phyloP scores from a whole-genome alignment of 78 protist genomes.

The Thecamonas trahens region DNA sequence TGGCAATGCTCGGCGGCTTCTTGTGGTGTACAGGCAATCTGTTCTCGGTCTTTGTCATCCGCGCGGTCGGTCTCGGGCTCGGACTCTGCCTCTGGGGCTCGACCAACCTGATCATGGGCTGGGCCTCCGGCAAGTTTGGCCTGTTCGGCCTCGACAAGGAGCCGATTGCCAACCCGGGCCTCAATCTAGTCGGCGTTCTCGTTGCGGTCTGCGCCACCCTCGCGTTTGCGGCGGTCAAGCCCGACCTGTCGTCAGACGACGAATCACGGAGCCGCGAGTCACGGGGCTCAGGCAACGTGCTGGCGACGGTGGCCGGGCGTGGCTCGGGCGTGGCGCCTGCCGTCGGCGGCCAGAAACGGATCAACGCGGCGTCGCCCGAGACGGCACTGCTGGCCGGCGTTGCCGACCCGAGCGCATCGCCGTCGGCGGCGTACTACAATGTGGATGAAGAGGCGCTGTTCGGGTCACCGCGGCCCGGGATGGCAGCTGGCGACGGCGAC shows the following conservation, averaged over 20 bases:
- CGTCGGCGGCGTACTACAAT: too few species aligned
- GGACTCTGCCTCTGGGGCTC: constrained; percentile 73
- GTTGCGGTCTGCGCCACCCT: constrained; percentile 21
- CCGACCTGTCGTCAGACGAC: neutral
- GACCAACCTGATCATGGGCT: constrained; percentile 57
- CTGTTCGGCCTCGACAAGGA: constrained; percentile 50
- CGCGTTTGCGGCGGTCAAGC: constrained; percentile 7
- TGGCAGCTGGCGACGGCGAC: too few species aligned
- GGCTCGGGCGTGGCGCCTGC: neutral
- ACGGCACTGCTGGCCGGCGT: neutral
- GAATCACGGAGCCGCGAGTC: neutral
- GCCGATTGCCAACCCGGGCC: neutral
- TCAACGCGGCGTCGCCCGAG: too few species aligned
- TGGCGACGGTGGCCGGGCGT: too few species aligned
- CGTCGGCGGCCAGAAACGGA: neutral
- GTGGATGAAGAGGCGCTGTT: too few species aligned
- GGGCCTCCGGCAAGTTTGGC: constrained; percentile 59
- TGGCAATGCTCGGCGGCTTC: constrained; percentile 51
- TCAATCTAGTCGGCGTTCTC: constrained; percentile 26
- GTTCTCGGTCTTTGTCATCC: constrained; percentile 58
- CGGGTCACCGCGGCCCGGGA: too few species aligned
- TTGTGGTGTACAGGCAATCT: constrained; percentile 61
- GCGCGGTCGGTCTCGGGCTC: constrained; percentile 62
- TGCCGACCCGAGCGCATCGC: neutral
- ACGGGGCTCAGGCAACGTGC: neutral